Percentiles rank a stretch among this genome's conserved stretches.
phyloP scores from a whole-genome alignment of 345 rosid genomes.

The Gossypium stocksii region DNA sequence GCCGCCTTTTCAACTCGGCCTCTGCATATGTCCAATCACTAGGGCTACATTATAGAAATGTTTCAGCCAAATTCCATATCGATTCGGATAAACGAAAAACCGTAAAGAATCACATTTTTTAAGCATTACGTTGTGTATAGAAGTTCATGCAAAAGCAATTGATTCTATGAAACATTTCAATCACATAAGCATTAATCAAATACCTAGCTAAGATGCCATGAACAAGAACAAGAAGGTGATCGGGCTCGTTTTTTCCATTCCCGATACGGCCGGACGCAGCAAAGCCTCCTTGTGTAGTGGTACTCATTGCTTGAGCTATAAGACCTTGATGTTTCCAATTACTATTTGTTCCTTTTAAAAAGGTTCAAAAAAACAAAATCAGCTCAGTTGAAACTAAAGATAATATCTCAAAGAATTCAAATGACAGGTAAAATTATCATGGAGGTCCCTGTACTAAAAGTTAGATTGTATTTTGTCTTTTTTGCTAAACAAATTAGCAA shows the following conservation, averaged over 20 bases:
- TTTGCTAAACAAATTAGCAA: too few relatives aligned
- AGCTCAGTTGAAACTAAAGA: not conserved
- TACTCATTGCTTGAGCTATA: slow-evolving; percentile 63
- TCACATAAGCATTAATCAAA: not conserved
- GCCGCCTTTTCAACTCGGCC: slow-evolving; percentile 84
- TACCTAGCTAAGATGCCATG: slow-evolving; percentile 97
- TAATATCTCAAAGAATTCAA: not conserved
- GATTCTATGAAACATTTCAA: not conserved
- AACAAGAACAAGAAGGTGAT: slow-evolving; percentile 98
- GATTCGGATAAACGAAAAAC: not conserved
- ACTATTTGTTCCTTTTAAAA: slow-evolving; percentile 34
- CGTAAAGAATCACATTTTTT: not conserved
- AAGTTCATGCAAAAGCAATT: not conserved
- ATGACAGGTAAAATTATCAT: not conserved
- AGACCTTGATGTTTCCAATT: slow-evolving; percentile 45
- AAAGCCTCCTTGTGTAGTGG: slow-evolving; percentile 43
- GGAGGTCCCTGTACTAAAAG: too few relatives aligned
- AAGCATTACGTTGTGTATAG: not conserved
- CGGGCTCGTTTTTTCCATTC: slow-evolving; percentile 54
- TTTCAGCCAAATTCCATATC: slow-evolving; percentile 10
- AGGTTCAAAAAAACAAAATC: slow-evolving; percentile 10
- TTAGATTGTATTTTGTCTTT: too few relatives aligned
- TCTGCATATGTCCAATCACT: slow-evolving; percentile 94
- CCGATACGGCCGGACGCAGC: slow-evolving; percentile 30
- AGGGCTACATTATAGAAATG: slow-evolving; percentile 56